Evolutionary conservation across 192 early-diverging fungal genomes (phyloP).

Genomic region (Linnemannia hyalina): DNA sequence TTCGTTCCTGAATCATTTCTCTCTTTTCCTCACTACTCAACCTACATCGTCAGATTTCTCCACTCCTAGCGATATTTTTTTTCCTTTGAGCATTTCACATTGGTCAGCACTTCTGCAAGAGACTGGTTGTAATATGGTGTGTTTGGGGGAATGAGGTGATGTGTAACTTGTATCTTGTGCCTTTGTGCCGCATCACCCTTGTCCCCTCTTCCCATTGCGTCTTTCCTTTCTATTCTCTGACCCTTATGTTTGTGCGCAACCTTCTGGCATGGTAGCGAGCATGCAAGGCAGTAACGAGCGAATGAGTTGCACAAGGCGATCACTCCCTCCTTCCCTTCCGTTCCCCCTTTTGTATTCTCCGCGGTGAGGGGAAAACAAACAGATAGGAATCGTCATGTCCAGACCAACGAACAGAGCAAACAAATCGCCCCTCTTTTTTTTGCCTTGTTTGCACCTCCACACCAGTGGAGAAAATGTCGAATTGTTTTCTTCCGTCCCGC

Average conservation of each 20-base stretch:
- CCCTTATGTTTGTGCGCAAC: background rate
- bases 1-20: no score
- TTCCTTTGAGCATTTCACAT: slow-evolving; percentile 18
- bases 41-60: no score
- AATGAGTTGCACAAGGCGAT: background rate
- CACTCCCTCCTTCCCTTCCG: background rate
- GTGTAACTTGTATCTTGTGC: background rate
- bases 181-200: background rate
- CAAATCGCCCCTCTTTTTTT: no score
- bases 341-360: background rate
- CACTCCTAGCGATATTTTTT: no score
- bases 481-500: background rate
- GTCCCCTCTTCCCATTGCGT: background rate
- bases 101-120: slow-evolving; percentile 22
- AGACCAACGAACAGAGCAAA: no score
- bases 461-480: background rate
- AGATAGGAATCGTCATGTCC: no score
- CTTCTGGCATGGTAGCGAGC: background rate
- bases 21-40: no score
- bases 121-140: background rate
- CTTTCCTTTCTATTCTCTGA: background rate
- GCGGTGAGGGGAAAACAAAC: no score
- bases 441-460: background rate
- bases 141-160: background rate
- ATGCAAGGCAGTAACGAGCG: background rate